These are phyloP conservation scores for Schwanniomyces occidentalis DNA, from an alignment of 805 yeast genomes.

Conservation along the genomic window DNA sequence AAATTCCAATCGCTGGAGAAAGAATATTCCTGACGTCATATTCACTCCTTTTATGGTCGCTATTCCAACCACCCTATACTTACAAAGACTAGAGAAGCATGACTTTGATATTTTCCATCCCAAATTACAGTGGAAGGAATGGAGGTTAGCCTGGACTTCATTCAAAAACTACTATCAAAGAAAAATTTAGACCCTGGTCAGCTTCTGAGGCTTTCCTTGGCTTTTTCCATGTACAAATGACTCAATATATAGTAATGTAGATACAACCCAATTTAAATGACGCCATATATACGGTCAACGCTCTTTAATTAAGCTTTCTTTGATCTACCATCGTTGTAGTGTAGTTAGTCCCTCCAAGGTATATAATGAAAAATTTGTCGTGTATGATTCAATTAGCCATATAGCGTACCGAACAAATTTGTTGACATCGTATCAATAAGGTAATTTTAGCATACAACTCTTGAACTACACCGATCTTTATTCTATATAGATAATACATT, in stretches of 20 bases:
- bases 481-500: too few relatives aligned
- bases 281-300: too few relatives aligned
- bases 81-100: slow-evolving; percentile 56
- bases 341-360: background rate
- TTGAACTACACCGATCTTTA: too few relatives aligned
- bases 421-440: slow-evolving; percentile 2
- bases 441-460: too few relatives aligned
- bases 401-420: slow-evolving; percentile 2
- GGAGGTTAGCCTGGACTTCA: slow-evolving; percentile 65
- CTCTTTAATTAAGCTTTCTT: too few relatives aligned
- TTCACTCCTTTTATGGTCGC: slow-evolving; percentile 68
- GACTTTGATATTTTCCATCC: slow-evolving; percentile 62
- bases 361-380: background rate
- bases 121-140: slow-evolving; percentile 50
- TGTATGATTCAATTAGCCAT: slow-evolving; percentile 1
- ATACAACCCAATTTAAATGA: too few relatives aligned
- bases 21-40: slow-evolving; percentile 59
- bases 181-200: slow-evolving; percentile 25
- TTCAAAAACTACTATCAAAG: slow-evolving; percentile 49
- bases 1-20: slow-evolving; percentile 39
- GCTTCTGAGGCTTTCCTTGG: background rate
- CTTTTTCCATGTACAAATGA: background rate
- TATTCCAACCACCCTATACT: slow-evolving; percentile 63
- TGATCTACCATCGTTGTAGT: background rate
- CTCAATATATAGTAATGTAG: background rate